Conservation (phyloP, 176 grass and related monocot species). For the Secale cereale region DNA sequence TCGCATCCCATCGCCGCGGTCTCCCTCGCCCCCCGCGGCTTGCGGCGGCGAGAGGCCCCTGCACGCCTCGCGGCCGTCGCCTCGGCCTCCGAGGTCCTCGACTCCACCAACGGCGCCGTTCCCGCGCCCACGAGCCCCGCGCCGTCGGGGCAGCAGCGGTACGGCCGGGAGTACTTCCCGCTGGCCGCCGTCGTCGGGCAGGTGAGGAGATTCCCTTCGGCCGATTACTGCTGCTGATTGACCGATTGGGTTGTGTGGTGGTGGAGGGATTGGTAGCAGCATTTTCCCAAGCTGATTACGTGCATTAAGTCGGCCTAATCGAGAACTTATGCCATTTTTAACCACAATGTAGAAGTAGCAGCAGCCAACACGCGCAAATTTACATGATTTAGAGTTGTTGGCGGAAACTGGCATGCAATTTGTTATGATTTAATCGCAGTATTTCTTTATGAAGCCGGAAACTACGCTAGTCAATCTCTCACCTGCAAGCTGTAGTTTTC, state of each 20-base stretch:
- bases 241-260: neutral
- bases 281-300: neutral
- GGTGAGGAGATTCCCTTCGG: conserved; percentile 27
- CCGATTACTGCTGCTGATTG: neutral
- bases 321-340: neutral
- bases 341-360: neutral
- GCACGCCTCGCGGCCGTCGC: conserved; percentile 42
- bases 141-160: conserved; percentile 2
- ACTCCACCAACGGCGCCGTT: conserved; percentile 67
- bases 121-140: conserved; percentile 15
- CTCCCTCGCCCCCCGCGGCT: neutral
- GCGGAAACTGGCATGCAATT: neutral
- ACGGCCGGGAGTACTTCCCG: conserved; percentile 89
- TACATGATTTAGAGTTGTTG: neutral
- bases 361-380: neutral
- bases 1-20: neutral
- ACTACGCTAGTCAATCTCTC: neutral
- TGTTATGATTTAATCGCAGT: neutral
- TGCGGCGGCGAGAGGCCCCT: conserved; percentile 1
- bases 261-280: neutral
- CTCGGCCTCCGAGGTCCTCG: conserved; percentile 41
- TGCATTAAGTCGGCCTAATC: neutral
- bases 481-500: neutral
- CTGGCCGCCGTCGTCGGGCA: conserved; percentile 89
- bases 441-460: neutral